Base-by-base conservation (phyloP, 139 green algal species). In the Mychonastes homosphaera region DNA sequence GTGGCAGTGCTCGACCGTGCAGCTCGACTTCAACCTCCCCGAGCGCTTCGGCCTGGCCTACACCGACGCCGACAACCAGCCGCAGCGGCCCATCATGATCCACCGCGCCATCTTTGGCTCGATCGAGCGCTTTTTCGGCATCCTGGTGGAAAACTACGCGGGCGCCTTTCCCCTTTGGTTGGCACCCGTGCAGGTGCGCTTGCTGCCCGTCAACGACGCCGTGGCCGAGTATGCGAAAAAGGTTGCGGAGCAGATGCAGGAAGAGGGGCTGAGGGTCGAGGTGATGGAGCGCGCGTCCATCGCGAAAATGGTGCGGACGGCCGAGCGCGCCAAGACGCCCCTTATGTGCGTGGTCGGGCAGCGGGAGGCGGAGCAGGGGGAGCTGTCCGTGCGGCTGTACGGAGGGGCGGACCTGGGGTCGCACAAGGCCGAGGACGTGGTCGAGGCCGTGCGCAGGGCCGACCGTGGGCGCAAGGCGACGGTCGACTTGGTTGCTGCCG, bases 11-110 rank as follows among this genome's bases (percentile, higher is more conserved):
- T 94, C 85, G 59, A 99, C 92, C 29, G 86, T 99, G 30, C 91
- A 98, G 83, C 78, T 99, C 18, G 92, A 99, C 75, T 99, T 96
- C 79, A 99, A 99, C 71, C 79, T 99, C 67, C 92, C 92, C 9
- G 73, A 96, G 62, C 75, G 77, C 18, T 97, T 96, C 63, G 77
- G 90, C 46, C 84, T 97, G 79, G 53, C 71, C 26, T 99, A 98
- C 70, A 74, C 83, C 24, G 84, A 88, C 59, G 64, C 66, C 8
- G 59, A 85, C 33, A 74, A 77, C 50, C 48, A 36, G 3, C 79
- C 79, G 68, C 69, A 88, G 68, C 77, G 81, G 29, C 92, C 92
- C 51, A 99, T 98, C 78, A 97, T 98, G 89, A 96, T 98, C 62
- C 92, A 99, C 69, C 81, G 90, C 26, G 91, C 91, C 47, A 94